Base-by-base conservation (phyloP, 208 protist genomes). In the Trypanosoma avium region DNA sequence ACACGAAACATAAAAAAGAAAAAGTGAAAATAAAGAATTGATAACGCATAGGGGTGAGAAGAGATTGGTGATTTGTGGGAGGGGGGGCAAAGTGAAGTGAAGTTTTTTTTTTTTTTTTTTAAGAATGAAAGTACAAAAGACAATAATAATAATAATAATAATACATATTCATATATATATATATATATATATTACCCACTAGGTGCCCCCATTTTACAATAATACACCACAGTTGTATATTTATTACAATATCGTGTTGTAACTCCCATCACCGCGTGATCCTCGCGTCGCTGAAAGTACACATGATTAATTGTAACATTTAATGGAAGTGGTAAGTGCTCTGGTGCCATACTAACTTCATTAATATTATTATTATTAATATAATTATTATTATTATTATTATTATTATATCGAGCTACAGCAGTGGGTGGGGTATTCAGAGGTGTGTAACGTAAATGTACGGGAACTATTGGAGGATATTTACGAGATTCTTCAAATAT, bases 281-380 rank as follows among this genome's bases (percentile, higher is more conserved):
- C 81, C 43, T 93, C 91, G 26, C 88, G 76, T 40, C 83, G 82
- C 75, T 94, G 89, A 71, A 97, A 97, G 77, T 97, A 97, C 45
- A 94, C 85, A 70, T 97, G 91, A 65, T 97, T 97, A 70, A 97
- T 90, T 13, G 91, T 95, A 21, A 94, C 91, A 60, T 82, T 93
- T 42, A 94, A 81, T 10, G 91, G 91, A 35, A 94, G 69, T 19
- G 91, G 91, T 30, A 97, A 82, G 64, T 93, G 75, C 73, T 92
- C 89, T 5, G 86, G 81, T 1, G 66, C 30, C 61, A 84, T 74
- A n/a, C n/a, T n/a, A 26, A 83, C 75, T 32, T 72, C 70, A 33
- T 49, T n/a, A n/a, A n/a, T n/a, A n/a, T n/a, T n/a, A n/a, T n/a
- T n/a, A n/a, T n/a, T n/a, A n/a, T n/a, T n/a, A n/a, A n/a, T n/a